A percentile compares a stretch with the other conserved stretches of the same genome.
Conservation (phyloP, 2,329 filamentous ascomycete species). For the Helminthosporium solani region DNA sequence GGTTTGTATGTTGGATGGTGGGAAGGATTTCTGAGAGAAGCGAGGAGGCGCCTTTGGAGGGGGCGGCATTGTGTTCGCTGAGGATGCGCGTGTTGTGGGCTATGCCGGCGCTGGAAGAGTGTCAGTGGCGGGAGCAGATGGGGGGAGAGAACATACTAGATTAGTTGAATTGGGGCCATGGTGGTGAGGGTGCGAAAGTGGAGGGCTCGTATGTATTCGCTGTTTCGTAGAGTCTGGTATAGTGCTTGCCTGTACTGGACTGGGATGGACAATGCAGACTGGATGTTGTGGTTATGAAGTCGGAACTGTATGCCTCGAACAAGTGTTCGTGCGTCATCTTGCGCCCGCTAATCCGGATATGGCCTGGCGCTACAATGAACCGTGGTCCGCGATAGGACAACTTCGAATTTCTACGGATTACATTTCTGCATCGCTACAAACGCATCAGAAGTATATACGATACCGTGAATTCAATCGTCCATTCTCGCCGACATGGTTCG, state of each 20-base stretch:
- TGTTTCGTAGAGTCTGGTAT: not conserved
- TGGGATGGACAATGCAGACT: not conserved
- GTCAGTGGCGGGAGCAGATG: slow-evolving; percentile 12
- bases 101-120: slow-evolving; percentile 73
- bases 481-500: slow-evolving; percentile 69
- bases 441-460: too few relatives aligned
- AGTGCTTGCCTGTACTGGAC: not conserved
- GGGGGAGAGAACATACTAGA: slow-evolving; percentile 34
- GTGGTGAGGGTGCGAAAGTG: slow-evolving; percentile 6
- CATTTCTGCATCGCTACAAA: too few relatives aligned
- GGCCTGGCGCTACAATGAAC: not conserved
- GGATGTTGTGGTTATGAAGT: too few relatives aligned
- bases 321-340: slow-evolving; percentile 4
- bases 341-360: not conserved
- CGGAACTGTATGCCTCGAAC: slow-evolving; percentile 1
- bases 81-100: slow-evolving; percentile 92
- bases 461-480: too few relatives aligned
- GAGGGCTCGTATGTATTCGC: not conserved
- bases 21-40: slow-evolving; percentile 93
- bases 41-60: slow-evolving; percentile 77
- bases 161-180: slow-evolving; percentile 44
- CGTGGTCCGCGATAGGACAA: not conserved
- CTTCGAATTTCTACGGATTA: too few relatives aligned
- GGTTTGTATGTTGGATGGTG: slow-evolving; percentile 77
- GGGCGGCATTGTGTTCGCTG: slow-evolving; percentile 84